Evolutionary conservation across 2,329 filamentous ascomycete species (phyloP), one percentile per base, ranked within the genome.

Genomic region (Fusarium armeniacum): DNA sequence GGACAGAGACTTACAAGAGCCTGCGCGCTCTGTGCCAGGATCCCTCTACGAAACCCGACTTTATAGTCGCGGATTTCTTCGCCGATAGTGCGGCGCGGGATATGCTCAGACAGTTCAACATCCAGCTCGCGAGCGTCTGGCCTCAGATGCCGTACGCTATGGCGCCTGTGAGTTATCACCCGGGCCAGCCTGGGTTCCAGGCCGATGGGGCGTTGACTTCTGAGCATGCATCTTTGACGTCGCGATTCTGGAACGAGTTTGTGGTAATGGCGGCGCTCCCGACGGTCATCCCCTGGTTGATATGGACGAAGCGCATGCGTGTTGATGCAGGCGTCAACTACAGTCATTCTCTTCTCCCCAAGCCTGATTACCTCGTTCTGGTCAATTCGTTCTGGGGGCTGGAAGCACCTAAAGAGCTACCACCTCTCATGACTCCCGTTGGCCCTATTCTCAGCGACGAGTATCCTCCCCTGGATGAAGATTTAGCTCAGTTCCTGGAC

Each of bases 361-460:
- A 83, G 49, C 82, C 82, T 0, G 75, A 82, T 57, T 78, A 83
- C 46, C 77, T 84, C 5, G 66, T 81, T 3, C 72, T 83, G 7
- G 78, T 83, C 26, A 83, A 84, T 54, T 82, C 81, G 0, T 83
- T 83, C 63, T 81, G 78, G 58, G 82, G 81, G 0, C 73, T 84
- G 10, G 82, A 84, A 52, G 73, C 77, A 2, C 78, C 82, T 0
- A 79, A 78, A 24, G 81, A 83, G 57, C 59, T 83, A 4, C 82
- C 82, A 2, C 82, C 82, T 2, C 70, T 79, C 2, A 76, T 79
- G 26, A 73, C 76, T 4, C 62, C 79, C 2, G 77, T 84, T 4
- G 83, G 82, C 1, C 83, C 82, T 3, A 76, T 83, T 3, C 71
- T 84, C 8, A 64, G 74, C 2, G 79, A 81, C 33, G 64, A 73